Conservation (phyloP, 805 yeast species). For the Candida tallmaniae region DNA sequence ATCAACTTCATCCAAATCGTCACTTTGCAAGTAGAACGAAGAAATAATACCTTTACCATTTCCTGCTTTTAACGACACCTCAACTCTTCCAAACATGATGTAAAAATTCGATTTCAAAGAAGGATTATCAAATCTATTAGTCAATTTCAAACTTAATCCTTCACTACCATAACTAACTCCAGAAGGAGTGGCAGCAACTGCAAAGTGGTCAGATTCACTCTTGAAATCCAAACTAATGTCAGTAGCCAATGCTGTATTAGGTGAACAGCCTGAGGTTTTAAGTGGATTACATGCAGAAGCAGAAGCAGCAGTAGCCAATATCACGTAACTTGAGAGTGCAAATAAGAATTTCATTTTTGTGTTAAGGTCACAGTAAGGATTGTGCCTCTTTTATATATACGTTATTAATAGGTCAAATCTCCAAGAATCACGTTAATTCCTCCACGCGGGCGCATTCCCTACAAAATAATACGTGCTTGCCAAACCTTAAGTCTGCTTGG, state of each 20-base stretch:
- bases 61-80: constrained; percentile 64
- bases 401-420: too few relatives aligned
- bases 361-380: too few relatives aligned
- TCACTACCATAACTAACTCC: constrained; percentile 35
- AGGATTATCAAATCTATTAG: constrained; percentile 68
- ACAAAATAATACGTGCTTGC: too few relatives aligned
- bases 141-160: constrained; percentile 58
- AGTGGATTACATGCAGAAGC: constrained; percentile 22
- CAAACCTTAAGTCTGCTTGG: too few relatives aligned
- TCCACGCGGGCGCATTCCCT: too few relatives aligned
- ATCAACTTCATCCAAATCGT: constrained; percentile 85
- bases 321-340: not conserved
- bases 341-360: not conserved
- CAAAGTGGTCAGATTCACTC: constrained; percentile 40
- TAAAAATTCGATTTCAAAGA: constrained; percentile 69
- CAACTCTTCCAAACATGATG: constrained; percentile 82
- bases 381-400: too few relatives aligned
- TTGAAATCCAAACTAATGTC: constrained; percentile 51
- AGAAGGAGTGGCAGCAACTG: constrained; percentile 34
- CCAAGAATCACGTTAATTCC: too few relatives aligned
- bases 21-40: constrained; percentile 70
- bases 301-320: constrained; percentile 9
- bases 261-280: constrained; percentile 16
- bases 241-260: constrained; percentile 60
- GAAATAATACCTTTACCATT: constrained; percentile 76